phyloP scores from a whole-genome alignment of 2,329 filamentous ascomycete species.

The Aspergillus eucalypticola region DNA sequence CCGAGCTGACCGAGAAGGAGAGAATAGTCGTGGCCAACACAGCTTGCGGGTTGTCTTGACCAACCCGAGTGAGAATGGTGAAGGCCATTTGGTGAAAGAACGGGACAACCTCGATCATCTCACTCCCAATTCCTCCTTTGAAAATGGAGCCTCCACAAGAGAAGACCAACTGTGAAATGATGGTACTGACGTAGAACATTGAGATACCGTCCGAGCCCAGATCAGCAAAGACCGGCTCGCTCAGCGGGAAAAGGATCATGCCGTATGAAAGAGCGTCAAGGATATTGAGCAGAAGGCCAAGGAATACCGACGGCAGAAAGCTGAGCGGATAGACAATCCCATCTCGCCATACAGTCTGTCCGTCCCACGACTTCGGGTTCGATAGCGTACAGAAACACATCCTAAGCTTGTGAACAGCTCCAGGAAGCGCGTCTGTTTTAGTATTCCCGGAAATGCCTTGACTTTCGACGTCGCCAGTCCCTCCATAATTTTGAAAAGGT shows the following conservation, averaged over 20 bases:
- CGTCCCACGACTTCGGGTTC: slow-evolving; percentile 73
- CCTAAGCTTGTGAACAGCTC: slow-evolving; percentile 22
- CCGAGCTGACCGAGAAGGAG: slow-evolving; percentile 83
- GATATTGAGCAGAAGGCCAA: slow-evolving; percentile 87
- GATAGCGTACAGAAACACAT: slow-evolving; percentile 40
- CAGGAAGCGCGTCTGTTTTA: slow-evolving; percentile 15
- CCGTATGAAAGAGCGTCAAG: slow-evolving; percentile 94
- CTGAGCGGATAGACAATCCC: slow-evolving; percentile 67
- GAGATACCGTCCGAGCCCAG: slow-evolving; percentile 93
- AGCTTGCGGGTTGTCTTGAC: slow-evolving; percentile 76
- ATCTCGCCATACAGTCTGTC: slow-evolving; percentile 62
- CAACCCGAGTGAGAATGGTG: slow-evolving; percentile 76
- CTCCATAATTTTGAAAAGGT: slow-evolving; percentile 33
- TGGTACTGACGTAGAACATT: slow-evolving; percentile 98
- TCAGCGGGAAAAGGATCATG: slow-evolving; percentile 93
- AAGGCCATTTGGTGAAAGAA: slow-evolving; percentile 99
- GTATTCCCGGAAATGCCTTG: slow-evolving; percentile 20
- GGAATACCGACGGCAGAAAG: slow-evolving; percentile 79
- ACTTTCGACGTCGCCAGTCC: slow-evolving; percentile 34
- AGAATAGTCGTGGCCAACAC: slow-evolving; percentile 94
- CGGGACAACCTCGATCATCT: slow-evolving; percentile 97
- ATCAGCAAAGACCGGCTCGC: slow-evolving; percentile 78
- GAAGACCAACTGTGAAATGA: slow-evolving; percentile 87
- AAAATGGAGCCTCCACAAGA: slow-evolving; percentile 84
- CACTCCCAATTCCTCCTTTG: slow-evolving; percentile 86